Evolutionary conservation across 176 grass and related monocot species (phyloP).

Genomic region (Secale cereale): DNA sequence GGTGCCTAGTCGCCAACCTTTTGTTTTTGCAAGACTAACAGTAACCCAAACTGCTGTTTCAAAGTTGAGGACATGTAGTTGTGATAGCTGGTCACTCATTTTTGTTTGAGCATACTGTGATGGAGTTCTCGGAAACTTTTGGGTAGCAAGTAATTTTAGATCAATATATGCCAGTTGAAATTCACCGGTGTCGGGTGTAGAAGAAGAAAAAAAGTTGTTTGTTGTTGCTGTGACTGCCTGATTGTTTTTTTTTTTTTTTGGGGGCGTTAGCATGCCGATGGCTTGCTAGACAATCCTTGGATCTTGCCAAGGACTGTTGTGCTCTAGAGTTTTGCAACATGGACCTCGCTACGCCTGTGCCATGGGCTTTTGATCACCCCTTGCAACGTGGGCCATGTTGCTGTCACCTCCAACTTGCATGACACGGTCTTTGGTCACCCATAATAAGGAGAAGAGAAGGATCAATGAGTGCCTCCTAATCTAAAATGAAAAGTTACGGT

Average conservation of each 20-base stretch:
- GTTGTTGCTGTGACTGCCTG: background rate
- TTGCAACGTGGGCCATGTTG: too few relatives aligned
- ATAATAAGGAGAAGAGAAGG: too few relatives aligned
- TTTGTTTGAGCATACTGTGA: slow-evolving; percentile 29
- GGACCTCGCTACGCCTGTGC: too few relatives aligned
- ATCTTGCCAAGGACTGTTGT: too few relatives aligned
- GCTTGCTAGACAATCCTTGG: too few relatives aligned
- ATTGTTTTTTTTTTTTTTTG: background rate
- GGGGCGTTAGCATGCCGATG: too few relatives aligned
- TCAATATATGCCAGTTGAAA: background rate
- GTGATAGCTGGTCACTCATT: background rate
- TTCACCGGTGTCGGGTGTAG: background rate
- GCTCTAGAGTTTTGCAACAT: too few relatives aligned
- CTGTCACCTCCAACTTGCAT: too few relatives aligned
- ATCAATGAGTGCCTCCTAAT: too few relatives aligned
- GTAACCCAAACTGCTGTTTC: slow-evolving; percentile 10
- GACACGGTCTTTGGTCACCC: too few relatives aligned
- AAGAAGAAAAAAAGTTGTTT: background rate
- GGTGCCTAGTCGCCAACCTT: background rate
- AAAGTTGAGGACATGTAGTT: slow-evolving; percentile 8
- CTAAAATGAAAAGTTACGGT: too few relatives aligned
- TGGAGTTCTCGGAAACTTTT: slow-evolving; percentile 33
- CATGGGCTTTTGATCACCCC: too few relatives aligned
- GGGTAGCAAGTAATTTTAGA: slow-evolving; percentile 18
- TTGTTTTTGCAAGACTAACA: slow-evolving; percentile 37